These are phyloP conservation scores for Pyricularia grisea DNA, from an alignment of 2,329 filamentous ascomycete species.

Conservation along the genomic window DNA sequence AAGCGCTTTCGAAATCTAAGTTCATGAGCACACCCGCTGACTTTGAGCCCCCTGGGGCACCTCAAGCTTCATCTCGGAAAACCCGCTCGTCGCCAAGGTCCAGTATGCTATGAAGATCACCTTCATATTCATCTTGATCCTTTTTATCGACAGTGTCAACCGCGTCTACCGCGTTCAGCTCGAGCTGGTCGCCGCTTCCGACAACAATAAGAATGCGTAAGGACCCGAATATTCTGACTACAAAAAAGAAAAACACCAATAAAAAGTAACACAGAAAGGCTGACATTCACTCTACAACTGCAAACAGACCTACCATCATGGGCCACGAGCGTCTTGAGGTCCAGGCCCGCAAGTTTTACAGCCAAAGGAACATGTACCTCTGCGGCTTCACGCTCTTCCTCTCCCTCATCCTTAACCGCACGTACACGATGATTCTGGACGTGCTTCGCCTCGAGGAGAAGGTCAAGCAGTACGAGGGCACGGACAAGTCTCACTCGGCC, in stretches of 20 bases:
- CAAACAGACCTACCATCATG: conserved; percentile 55
- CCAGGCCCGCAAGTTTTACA: conserved; percentile 99
- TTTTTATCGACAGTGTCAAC: conserved; percentile 93
- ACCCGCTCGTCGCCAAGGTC: conserved; percentile 73
- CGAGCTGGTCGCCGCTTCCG: conserved; percentile 67
- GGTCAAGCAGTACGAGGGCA: conserved; percentile 71
- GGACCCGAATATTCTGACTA: not conserved
- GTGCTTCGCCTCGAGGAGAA: conserved; percentile 86
- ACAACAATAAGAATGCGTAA: conserved; percentile 43
- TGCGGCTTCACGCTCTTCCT: conserved; percentile 99
- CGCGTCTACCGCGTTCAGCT: conserved; percentile 95
- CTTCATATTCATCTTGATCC: conserved; percentile 96
- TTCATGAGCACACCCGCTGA: conserved; percentile 2
- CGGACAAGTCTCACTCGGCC: conserved; percentile 28
- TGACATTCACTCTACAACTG: conserved; percentile 12
- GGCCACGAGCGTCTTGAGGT: conserved; percentile 96
- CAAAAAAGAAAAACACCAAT: not conserved
- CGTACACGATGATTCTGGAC: conserved; percentile 94
- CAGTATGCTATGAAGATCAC: conserved; percentile 99
- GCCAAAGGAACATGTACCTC: conserved; percentile 99
- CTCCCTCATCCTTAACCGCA: conserved; percentile 96
- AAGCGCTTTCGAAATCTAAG: not conserved
- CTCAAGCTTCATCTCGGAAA: conserved; percentile 83
- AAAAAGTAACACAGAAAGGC: not conserved
- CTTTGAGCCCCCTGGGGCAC: not conserved